Base-by-base conservation (phyloP, 192 early-diverging fungal species). In the Mortierella alpina region DNA sequence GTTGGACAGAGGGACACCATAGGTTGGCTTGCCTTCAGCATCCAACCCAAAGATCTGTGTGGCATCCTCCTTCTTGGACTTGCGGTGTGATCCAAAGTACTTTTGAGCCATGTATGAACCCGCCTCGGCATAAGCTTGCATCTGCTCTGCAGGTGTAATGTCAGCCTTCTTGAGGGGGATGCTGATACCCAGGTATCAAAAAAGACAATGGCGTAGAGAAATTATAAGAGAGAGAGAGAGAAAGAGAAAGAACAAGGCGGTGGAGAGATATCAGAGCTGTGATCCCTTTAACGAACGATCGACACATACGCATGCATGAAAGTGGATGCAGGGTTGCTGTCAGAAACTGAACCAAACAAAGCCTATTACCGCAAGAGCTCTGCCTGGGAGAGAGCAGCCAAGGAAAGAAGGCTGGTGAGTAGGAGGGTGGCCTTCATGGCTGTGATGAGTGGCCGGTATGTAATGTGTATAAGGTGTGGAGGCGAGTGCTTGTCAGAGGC, bases 1-100 rank as follows among this genome's bases (percentile, higher is more conserved):
- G 88, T 97, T 94, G 47, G 94, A 92, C 20, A 96, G 86, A 39
- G 96, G 95, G 49, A 95, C 89, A 40, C 92, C 93, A 50, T 90
- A 91, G 10, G 87, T 62, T 18, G 87, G 85, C 5, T 76, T 83
- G 71, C 90, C 90, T 46, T 87, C 83, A 44, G 82, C 75, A 79
- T 90, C 88, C 5, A 82, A 18, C 17, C 84, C 70, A 57, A 93
- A 83, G 45, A 86, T 59, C 54, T 77, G 72, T 55, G 69, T 82
- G 18, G 68, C 68, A 44, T 79, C 63, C 15, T 72, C 69, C 7
- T 54, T 40, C 58, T 88, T 85, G 53, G 84, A 66, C 50, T 73
- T 70, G 64, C 82, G 83, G 23, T 42, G 54, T 1, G 70, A 75
- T 14, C 87, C 89, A 86, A 92, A 91, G 88, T 95, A 95, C 84